A percentile compares a stretch with the other conserved stretches of the same genome.
phyloP scores from a whole-genome alignment of 352 stramenopile species.

The Globisporangium heterothallicum region DNA sequence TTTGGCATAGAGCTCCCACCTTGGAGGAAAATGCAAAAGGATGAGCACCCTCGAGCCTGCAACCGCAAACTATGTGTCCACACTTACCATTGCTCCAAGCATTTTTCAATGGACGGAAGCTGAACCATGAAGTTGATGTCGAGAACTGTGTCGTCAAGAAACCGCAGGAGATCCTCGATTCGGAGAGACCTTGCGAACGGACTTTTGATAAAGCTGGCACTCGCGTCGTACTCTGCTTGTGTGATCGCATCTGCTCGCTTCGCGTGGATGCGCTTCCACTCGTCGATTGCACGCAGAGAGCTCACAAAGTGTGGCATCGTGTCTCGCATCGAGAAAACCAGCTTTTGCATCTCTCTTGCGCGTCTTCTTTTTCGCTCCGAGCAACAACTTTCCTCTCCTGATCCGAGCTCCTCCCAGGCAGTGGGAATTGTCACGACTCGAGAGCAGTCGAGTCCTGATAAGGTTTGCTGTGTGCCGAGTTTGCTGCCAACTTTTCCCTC shows the following conservation, averaged over 20 bases:
- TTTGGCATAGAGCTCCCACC: conserved; percentile 47
- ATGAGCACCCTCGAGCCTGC: too few species aligned
- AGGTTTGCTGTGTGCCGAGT: too few species aligned
- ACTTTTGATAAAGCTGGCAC: conserved; percentile 75
- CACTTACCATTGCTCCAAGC: conserved; percentile 58
- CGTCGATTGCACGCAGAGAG: conserved; percentile 54
- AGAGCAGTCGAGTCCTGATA: too few species aligned
- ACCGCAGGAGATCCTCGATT: conserved; percentile 59
- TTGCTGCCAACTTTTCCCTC: too few species aligned
- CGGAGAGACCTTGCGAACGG: conserved; percentile 53
- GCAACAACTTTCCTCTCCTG: too few species aligned
- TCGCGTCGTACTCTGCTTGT: conserved; percentile 56
- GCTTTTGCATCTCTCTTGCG: conserved; percentile 25
- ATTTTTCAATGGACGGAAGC: conserved; percentile 78
- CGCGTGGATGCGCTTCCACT: conserved; percentile 64
- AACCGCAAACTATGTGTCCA: neutral
- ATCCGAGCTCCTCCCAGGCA: too few species aligned
- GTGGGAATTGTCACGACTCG: too few species aligned
- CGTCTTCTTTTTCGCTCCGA: neutral
- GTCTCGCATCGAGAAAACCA: conserved; percentile 60
- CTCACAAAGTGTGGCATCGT: conserved; percentile 82
- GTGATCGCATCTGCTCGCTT: conserved; percentile 48
- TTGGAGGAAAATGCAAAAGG: too few species aligned
- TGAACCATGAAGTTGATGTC: conserved; percentile 85
- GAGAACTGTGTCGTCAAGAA: conserved; percentile 64